A percentile compares a stretch with the other conserved stretches of the same genome.
Conservation (phyloP, 2,329 filamentous ascomycete species). For the Colletotrichum acutatum region DNA sequence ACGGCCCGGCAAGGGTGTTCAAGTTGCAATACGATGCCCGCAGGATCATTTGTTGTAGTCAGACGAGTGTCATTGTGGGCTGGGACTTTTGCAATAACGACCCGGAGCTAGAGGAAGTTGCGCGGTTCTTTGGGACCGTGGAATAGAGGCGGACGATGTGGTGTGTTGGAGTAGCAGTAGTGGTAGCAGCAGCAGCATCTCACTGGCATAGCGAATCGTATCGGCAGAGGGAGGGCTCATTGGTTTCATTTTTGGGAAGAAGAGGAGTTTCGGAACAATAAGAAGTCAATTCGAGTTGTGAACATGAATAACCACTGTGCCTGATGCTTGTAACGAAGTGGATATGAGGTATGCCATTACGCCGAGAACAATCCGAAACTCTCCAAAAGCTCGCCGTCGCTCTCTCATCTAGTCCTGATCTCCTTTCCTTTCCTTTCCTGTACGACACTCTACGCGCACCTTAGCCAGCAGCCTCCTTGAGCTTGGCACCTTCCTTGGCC, state of each 20-base stretch:
- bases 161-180: constrained; percentile 2
- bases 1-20: constrained; percentile 77
- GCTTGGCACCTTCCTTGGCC: constrained; percentile 75
- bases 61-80: constrained; percentile 90
- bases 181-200: constrained; percentile 6
- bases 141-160: constrained; percentile 49
- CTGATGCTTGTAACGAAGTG: neutral
- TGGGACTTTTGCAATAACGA: constrained; percentile 98
- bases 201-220: constrained; percentile 32
- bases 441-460: neutral
- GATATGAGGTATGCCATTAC: neutral
- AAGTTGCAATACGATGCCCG: constrained; percentile 96
- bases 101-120: constrained; percentile 79
- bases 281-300: constrained; percentile 11
- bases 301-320: neutral
- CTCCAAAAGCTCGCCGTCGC: neutral
- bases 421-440: neutral
- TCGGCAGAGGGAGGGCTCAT: neutral
- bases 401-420: neutral
- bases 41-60: constrained; percentile 93
- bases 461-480: constrained; percentile 81
- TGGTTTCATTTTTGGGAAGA: neutral
- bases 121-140: constrained; percentile 78
- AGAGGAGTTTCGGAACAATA: constrained; percentile 1
- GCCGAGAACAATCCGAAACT: neutral